These are phyloP conservation scores for Fusarium piperis DNA, from an alignment of 2,329 filamentous ascomycete genomes.

Conservation along the genomic window DNA sequence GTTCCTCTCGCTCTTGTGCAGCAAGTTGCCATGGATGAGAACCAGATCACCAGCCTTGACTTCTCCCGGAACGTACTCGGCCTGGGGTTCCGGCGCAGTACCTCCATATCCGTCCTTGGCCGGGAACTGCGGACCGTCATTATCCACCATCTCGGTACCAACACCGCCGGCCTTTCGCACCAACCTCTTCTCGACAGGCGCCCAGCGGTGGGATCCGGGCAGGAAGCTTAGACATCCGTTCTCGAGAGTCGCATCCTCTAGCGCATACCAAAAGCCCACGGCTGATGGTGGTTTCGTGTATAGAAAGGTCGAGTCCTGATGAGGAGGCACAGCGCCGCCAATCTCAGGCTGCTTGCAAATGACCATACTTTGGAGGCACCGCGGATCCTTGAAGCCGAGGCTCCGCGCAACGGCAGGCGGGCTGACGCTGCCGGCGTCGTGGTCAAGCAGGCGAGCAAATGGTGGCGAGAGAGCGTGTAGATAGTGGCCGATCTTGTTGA, in stretches of 20 bases:
- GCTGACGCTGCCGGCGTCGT: constrained; percentile 46
- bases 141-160: constrained; percentile 77
- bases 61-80: constrained; percentile 78
- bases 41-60: constrained; percentile 92
- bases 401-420: constrained; percentile 72
- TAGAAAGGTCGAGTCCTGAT: constrained; percentile 92
- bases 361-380: constrained; percentile 91
- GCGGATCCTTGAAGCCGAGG: constrained; percentile 79
- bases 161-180: constrained; percentile 67
- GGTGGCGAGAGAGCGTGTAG: constrained; percentile 75
- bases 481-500: constrained; percentile 90
- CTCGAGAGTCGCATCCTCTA: constrained; percentile 86
- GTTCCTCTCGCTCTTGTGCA: constrained; percentile 98
- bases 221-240: constrained; percentile 93
- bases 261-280: constrained; percentile 96
- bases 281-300: constrained; percentile 90
- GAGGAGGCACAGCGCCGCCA: constrained; percentile 87
- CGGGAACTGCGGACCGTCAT: constrained; percentile 73
- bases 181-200: constrained; percentile 76
- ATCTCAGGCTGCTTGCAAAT: constrained; percentile 99
- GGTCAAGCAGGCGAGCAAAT: constrained; percentile 68
- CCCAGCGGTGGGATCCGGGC: constrained; percentile 80
- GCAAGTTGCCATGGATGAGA: constrained; percentile 91
- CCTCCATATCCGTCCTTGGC: constrained; percentile 59
- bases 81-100: constrained; percentile 50